Percentiles rank a stretch among this genome's conserved stretches.
Evolutionary conservation across 257 asterid species (phyloP).

Genomic region (Vinca minor): DNA sequence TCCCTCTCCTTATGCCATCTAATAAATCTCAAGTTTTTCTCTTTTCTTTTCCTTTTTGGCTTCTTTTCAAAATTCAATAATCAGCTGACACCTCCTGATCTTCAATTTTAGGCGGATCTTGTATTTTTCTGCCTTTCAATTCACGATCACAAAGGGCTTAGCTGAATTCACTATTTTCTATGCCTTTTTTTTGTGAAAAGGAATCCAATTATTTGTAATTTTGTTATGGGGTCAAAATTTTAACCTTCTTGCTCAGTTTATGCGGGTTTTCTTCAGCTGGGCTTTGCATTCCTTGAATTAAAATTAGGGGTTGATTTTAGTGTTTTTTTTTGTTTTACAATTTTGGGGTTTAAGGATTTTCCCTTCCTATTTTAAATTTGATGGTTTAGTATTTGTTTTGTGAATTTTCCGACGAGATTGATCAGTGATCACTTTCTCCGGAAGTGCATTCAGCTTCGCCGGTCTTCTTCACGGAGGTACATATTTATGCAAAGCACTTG

Average conservation of each 20-base stretch:
- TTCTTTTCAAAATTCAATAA: conserved; percentile 16
- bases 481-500: background rate
- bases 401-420: conserved; percentile 27
- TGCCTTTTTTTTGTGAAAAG: background rate
- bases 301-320: conserved; percentile 8
- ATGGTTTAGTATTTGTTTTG: conserved; percentile 2
- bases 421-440: conserved; percentile 25
- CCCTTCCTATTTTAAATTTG: conserved; percentile 7
- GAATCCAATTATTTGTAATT: background rate
- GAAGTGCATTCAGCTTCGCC: conserved; percentile 23
- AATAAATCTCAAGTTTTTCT: conserved; percentile 7
- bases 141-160: conserved; percentile 18
- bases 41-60: conserved; percentile 3
- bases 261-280: too few species aligned
- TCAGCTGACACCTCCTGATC: conserved; percentile 13
- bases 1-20: conserved; percentile 21
- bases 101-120: conserved; percentile 18
- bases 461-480: conserved; percentile 35
- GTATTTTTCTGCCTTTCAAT: conserved; percentile 15
- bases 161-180: conserved; percentile 5
- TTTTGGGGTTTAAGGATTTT: conserved; percentile 12
- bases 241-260: too few species aligned
- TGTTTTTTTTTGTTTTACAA: background rate
- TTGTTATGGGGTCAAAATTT: conserved; percentile 9
- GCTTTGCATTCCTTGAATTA: too few species aligned